Evolutionary conservation across 768 basidiomycete species (phyloP).

Genomic region (Phanerochaete sordida): DNA sequence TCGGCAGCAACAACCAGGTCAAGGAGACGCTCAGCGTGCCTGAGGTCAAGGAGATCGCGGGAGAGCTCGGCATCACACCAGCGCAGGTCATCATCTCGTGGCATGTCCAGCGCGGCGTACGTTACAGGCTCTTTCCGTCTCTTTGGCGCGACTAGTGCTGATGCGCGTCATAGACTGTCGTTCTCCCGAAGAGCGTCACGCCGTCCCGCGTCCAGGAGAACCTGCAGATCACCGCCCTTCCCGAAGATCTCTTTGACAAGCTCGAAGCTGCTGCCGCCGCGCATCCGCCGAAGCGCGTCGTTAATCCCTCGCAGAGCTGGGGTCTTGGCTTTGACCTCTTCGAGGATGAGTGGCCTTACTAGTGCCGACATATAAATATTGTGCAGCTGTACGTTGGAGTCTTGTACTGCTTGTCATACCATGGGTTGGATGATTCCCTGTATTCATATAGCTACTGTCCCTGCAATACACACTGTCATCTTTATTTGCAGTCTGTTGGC

Average conservation of each 20-base stretch:
- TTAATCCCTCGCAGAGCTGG: constrained; percentile 61
- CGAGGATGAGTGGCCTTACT: constrained; percentile 34
- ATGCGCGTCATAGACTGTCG: constrained; percentile 46
- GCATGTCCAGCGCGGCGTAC: constrained; percentile 72
- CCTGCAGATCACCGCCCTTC: constrained; percentile 41
- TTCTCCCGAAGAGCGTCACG: constrained; percentile 76
- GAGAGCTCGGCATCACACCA: constrained; percentile 64
- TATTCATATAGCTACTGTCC: too few species aligned
- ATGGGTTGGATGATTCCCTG: too few species aligned
- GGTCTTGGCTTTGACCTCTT: constrained; percentile 62
- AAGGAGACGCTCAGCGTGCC: constrained; percentile 55
- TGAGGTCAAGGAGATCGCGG: constrained; percentile 56
- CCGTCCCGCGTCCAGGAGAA: constrained; percentile 68
- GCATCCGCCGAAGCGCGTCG: constrained; percentile 51
- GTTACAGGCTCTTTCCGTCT: constrained; percentile 18
- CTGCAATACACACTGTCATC: too few species aligned
- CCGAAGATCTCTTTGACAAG: constrained; percentile 36
- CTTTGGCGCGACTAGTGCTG: not conserved
- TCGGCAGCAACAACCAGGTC: constrained; percentile 61
- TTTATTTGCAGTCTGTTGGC: too few species aligned
- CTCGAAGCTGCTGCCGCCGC: constrained; percentile 49
- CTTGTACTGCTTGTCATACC: too few species aligned
- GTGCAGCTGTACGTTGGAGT: too few species aligned
- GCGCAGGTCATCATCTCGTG: constrained; percentile 75
- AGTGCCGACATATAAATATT: too few species aligned